Evolutionary conservation across 495 filamentous ascomycete genomes (phyloP).

Genomic region (Venustampulla echinocandica): DNA sequence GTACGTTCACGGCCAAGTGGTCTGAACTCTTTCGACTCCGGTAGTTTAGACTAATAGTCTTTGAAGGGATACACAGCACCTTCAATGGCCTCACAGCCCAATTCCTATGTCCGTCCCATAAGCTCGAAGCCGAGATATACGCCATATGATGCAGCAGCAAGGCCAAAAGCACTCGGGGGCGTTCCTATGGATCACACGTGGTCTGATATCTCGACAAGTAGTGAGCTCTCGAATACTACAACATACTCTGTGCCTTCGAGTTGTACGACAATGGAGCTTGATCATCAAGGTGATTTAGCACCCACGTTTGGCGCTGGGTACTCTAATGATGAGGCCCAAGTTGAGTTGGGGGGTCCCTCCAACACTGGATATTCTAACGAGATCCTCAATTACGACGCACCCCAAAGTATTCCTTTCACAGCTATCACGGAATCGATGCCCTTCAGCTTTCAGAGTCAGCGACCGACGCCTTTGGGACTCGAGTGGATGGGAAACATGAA

Average conservation of each 20-base stretch:
- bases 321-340: too few relatives aligned
- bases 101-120: neutral
- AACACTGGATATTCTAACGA: too few relatives aligned
- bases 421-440: too few relatives aligned
- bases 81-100: neutral
- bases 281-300: too few relatives aligned
- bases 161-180: neutral
- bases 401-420: too few relatives aligned
- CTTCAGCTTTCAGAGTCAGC: too few relatives aligned
- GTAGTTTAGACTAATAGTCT: neutral
- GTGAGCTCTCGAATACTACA: neutral
- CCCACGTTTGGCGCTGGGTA: too few relatives aligned
- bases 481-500: neutral
- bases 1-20: neutral
- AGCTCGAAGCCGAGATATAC: neutral
- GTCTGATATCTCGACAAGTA: neutral
- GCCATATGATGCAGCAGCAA: neutral
- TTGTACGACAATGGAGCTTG: too few relatives aligned
- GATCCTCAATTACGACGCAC: too few relatives aligned
- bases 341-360: too few relatives aligned
- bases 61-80: conserved; percentile 1
- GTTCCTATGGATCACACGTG: neutral
- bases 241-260: too few relatives aligned
- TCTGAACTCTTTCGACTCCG: neutral
- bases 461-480: neutral